These are phyloP conservation scores for Komagataella populi DNA, from an alignment of 805 yeast species.

Conservation along the genomic window DNA sequence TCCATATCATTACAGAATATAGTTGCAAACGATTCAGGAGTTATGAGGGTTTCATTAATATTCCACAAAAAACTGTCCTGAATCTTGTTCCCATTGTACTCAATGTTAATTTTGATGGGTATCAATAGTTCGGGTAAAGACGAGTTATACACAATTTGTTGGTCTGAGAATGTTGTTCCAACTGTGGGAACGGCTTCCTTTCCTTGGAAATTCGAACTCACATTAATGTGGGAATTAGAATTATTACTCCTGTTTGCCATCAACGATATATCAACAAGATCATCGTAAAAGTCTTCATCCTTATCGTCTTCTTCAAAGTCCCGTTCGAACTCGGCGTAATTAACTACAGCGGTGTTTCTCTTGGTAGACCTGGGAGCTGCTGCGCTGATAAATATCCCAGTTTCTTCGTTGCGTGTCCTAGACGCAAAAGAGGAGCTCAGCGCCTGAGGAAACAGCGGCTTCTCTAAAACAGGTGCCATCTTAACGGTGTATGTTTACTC, in stretches of 20 bases:
- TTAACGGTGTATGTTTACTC: not conserved
- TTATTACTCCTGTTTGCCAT: constrained; percentile 2
- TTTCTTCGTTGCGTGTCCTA: constrained; percentile 60
- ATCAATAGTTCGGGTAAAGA: constrained; percentile 31
- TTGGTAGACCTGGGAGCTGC: constrained; percentile 60
- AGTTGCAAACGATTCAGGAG: constrained; percentile 65
- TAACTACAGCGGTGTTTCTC: constrained; percentile 53
- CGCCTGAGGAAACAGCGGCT: constrained; percentile 54
- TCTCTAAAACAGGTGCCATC: constrained; percentile 8
- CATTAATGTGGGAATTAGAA: constrained; percentile 7
- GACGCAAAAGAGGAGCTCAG: constrained; percentile 61
- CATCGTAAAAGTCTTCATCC: constrained; percentile 22
- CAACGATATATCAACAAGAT: constrained; percentile 23
- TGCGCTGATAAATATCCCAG: constrained; percentile 42
- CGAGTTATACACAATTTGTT: constrained; percentile 19
- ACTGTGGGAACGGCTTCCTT: constrained; percentile 26
- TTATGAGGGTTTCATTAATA: constrained; percentile 43
- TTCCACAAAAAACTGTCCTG: constrained; percentile 71
- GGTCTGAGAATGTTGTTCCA: constrained; percentile 17
- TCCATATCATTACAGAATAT: constrained; percentile 77
- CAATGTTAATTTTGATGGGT: constrained; percentile 56
- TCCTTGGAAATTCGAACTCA: constrained; percentile 19
- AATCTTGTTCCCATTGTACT: constrained; percentile 37
- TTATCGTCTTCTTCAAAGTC: constrained; percentile 16
- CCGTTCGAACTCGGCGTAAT: constrained; percentile 76